Conservation (phyloP, 257 asterid genomes). For the Cinchona pubescens region DNA sequence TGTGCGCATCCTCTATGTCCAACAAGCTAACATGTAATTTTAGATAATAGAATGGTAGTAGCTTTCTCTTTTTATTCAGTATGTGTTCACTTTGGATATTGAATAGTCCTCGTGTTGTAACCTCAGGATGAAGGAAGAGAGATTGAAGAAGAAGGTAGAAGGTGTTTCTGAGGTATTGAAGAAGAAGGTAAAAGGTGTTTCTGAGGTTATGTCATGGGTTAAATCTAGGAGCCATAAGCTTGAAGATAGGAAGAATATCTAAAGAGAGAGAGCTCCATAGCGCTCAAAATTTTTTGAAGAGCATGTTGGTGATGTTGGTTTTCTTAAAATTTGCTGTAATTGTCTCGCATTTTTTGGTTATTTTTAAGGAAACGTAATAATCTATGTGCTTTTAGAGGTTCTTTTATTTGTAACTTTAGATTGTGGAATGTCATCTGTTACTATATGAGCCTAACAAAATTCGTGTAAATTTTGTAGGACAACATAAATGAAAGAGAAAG, state of each 20-base stretch:
- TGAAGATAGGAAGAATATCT: conserved; percentile 66
- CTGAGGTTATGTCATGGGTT: conserved; percentile 81
- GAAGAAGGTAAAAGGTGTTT: too few relatives aligned
- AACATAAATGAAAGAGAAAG: conserved; percentile 71
- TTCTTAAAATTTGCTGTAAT: neutral
- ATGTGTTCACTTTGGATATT: neutral
- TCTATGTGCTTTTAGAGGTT: neutral
- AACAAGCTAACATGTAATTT: neutral
- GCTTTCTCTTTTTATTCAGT: neutral
- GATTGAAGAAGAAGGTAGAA: conserved; percentile 67
- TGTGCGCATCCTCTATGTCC: neutral
- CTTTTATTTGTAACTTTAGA: neutral
- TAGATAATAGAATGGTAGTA: neutral
- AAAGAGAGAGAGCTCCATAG: conserved; percentile 74
- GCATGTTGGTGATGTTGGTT: conserved; percentile 50
- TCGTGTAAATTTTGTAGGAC: conserved; percentile 49
- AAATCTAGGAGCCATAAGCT: conserved; percentile 75
- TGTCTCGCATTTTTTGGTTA: neutral
- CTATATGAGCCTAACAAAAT: conserved; percentile 7
- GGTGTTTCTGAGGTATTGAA: too few relatives aligned
- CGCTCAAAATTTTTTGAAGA: conserved; percentile 86
- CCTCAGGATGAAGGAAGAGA: conserved; percentile 78
- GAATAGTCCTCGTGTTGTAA: neutral
- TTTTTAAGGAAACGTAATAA: neutral
- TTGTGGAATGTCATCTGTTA: neutral